Evolutionary conservation across 192 early-diverging fungal genomes (phyloP), one percentile per base, ranked within the genome.

Genomic region (Thamnidium elegans): DNA sequence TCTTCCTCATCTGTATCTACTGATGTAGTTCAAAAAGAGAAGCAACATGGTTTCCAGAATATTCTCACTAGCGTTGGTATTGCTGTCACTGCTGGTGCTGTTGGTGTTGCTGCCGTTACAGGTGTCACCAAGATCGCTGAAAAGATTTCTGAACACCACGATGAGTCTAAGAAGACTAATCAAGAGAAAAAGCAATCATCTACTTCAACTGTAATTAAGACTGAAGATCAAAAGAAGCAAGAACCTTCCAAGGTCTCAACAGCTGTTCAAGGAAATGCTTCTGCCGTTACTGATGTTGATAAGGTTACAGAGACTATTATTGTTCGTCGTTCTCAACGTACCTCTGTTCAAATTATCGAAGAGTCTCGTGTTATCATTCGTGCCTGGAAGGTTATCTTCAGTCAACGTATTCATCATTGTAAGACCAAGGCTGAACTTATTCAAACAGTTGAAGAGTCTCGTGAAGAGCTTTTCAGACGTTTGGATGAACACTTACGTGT

Each of bases 341-440:
- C 65, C 8, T 58, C 65, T n/a, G 54, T 55, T 31, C 20, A 46
- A 34, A 50, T 66, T 4, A 47, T 66, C 13, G 36, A 54, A 23
- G 65, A 66, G 30, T 56, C 65, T 20, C 53, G 46, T 15, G 39
- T 50, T n/a, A 46, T 66, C 9, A 36, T 66, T 20, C 53, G 45
- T 48, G 53, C 65, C 7, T 66, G 65, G 65, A 44, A 36, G 11
- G 55, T 66, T 48, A 23, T 45, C 10, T 66, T 66, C 65, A 66
- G 10, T 20, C 65, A 44, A 7, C 65, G 65, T 66, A 30, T 66
- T 39, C 23, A n/a, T 8, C 39, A 56, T 2, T 66, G 65, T 32
- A 55, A 53, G 15, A 50, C 65, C 3, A 55, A 66, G 17, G 7
- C 31, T 23, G 53, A 55, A 19, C 43, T 58, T n/a, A 20, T 48